Conservation (phyloP, 2,329 filamentous ascomycete genomes). For the Colletotrichum melonis region DNA sequence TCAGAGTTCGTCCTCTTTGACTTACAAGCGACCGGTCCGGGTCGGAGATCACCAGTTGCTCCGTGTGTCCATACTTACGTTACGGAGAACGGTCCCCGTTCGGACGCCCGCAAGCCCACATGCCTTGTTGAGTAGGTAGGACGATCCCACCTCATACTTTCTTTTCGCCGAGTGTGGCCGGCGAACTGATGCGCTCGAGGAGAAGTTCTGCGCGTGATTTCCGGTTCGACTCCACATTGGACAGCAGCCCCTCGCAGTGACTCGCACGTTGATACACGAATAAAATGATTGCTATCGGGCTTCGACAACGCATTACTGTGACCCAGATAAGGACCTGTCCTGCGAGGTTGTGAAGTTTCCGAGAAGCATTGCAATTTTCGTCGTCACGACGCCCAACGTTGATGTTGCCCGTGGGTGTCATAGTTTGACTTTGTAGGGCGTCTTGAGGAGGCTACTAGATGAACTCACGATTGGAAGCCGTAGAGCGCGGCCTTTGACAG, state of each 20-base stretch:
- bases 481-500: background rate
- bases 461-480: background rate
- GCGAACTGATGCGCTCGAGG: slow-evolving; percentile 5
- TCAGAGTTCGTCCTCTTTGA: background rate
- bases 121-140: background rate
- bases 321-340: background rate
- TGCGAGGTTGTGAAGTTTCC: background rate
- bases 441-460: background rate
- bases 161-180: background rate
- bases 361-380: background rate
- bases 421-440: background rate
- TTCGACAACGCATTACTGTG: background rate
- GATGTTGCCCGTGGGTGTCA: background rate
- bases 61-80: slow-evolving; percentile 4
- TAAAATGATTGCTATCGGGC: background rate
- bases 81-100: slow-evolving; percentile 4
- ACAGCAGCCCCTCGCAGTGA: background rate
- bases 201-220: background rate
- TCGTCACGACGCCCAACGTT: background rate
- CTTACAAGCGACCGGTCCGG: background rate
- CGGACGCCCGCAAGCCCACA: background rate
- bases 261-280: background rate
- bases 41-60: slow-evolving; percentile 8
- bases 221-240: background rate
- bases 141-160: background rate